Percentiles rank a stretch among this genome's conserved stretches.
Conservation (phyloP, 2,329 filamentous ascomycete genomes). For the Diaporthe batatas region DNA sequence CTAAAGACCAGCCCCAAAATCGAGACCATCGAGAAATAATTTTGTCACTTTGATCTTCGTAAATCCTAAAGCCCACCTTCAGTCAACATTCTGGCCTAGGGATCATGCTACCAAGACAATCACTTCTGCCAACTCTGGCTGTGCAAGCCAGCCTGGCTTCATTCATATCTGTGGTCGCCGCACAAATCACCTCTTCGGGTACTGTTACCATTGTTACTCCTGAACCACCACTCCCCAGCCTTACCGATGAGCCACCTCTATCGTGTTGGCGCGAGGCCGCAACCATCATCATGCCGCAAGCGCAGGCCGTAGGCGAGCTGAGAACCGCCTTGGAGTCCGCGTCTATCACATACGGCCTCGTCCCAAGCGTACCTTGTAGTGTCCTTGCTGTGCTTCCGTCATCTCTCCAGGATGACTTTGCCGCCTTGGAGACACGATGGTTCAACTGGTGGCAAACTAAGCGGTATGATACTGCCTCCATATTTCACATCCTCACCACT, state of each 20-base stretch:
- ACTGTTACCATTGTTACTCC: not conserved
- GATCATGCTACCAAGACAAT: not conserved
- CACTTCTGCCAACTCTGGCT: not conserved
- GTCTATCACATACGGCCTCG: constrained; percentile 7
- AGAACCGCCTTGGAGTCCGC: not conserved
- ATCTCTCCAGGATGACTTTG: constrained; percentile 9
- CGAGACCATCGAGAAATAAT: too few species aligned
- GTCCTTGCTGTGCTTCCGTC: not conserved
- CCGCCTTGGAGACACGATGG: not conserved
- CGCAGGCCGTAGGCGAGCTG: not conserved
- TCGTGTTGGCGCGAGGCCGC: not conserved
- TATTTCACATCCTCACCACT: not conserved
- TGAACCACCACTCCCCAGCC: not conserved
- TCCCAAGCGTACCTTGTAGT: not conserved
- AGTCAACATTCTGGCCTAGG: not conserved
- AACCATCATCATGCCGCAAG: not conserved
- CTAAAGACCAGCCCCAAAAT: not conserved
- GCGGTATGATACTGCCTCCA: not conserved
- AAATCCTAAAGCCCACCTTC: not conserved
- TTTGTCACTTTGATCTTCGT: not conserved
- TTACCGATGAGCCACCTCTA: not conserved
- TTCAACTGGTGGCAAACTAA: constrained; percentile 1
- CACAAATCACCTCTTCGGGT: not conserved
- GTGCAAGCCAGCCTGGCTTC: not conserved
- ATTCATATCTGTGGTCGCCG: not conserved